Evolutionary conservation across 2,329 filamentous ascomycete species (phyloP), one percentile per base, ranked within the genome.

Genomic region (Penicillium verrucosum): DNA sequence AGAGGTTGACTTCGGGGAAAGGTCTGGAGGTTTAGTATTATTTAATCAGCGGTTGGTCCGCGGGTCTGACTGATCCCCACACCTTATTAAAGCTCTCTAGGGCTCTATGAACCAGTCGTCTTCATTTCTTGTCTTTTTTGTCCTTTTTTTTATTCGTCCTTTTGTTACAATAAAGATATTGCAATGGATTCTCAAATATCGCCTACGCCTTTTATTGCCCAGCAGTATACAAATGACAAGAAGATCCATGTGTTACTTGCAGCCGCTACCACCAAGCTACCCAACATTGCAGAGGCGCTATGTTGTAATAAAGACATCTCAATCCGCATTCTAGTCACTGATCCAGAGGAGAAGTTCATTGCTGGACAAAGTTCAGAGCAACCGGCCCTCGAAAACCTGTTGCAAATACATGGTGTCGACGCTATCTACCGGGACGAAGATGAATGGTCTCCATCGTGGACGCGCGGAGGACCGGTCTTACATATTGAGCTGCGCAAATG

Each of bases 181-280:
- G 11, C 16, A 46, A 60, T 58, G 58, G 56, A 58, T 21, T 30
- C 38, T 36, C 25, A 40, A 41, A 30, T 41, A 23, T n/a, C 11
- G 4, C 9, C 45, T 25, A 25, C 23, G 9, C 38, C 54, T 0
- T 66, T 66, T 41, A 58, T 57, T 16, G 65, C 60, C 2, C 55
- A 65, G 48, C 34, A 64, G 12, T 45, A 61, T 45, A 40, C 61
- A 23, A 34, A 67, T 42, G 69, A 71, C 36, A 59, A 58, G 32
- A 71, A 68, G 38, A 58, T 59, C 3, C 68, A 72, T 55, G 60
- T 71, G 8, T 56, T 91, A 16, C 80, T 90, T 41, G 85, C 84
- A 37, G 84, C 85, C n/a, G 92, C 92, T 14, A 91, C 89, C 7
- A 96, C 96, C 68, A 97, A 97, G 70, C 77, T 91, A 3, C 85